These are phyloP conservation scores for Chenopodium album DNA, from an alignment of 148 eudicot genomes.

Conservation along the genomic window DNA sequence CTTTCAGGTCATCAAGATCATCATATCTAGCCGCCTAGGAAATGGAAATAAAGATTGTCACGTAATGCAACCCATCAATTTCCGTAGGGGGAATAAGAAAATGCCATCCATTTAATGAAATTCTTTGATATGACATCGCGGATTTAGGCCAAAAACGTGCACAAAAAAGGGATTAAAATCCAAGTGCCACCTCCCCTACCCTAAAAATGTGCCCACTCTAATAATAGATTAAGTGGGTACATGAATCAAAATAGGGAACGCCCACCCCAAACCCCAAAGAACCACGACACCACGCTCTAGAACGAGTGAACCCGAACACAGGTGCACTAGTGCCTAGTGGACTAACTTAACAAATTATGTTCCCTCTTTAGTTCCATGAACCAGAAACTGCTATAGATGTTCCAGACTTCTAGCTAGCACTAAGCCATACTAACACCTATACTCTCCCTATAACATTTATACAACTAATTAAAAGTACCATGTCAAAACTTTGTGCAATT, in stretches of 20 bases:
- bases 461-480: background rate
- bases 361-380: background rate
- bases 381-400: background rate
- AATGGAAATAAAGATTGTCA: background rate
- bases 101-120: background rate
- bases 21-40: constrained; percentile 86
- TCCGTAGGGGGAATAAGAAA: background rate
- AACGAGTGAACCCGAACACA: background rate
- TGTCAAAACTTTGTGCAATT: background rate
- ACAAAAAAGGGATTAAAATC: background rate
- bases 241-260: background rate
- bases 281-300: background rate
- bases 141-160: background rate
- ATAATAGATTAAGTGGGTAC: background rate
- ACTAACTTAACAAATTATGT: background rate
- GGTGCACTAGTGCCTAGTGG: background rate
- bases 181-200: background rate
- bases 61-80: background rate
- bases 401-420: background rate
- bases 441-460: background rate
- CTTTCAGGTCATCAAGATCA: constrained; percentile 67
- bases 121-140: background rate
- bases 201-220: background rate
- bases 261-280: background rate
- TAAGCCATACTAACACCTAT: background rate